phyloP scores from a whole-genome alignment of 108 stramenopile genomes.

The Skeletonema marinoi region DNA sequence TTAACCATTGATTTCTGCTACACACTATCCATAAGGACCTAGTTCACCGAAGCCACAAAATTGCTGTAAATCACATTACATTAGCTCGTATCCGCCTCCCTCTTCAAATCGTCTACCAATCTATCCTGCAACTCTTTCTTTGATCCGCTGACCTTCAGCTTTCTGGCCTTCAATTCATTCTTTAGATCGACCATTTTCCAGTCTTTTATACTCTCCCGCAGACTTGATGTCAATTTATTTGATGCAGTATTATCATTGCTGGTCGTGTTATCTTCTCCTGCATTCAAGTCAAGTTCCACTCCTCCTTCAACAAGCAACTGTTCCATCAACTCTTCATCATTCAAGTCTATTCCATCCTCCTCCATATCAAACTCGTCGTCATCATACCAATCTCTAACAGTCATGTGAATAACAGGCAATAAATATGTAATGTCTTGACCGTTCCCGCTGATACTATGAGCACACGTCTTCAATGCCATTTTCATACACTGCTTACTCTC shows the following conservation, averaged over 20 bases:
- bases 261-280: slow-evolving; percentile 2
- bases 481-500: slow-evolving; percentile 84
- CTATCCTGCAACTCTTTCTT: slow-evolving; percentile 66
- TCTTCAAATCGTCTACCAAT: slow-evolving; percentile 61
- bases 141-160: slow-evolving; percentile 54
- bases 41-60: neutral
- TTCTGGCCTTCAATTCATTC: slow-evolving; percentile 57
- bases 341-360: slow-evolving; percentile 13
- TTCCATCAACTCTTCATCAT: slow-evolving; percentile 14
- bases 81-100: slow-evolving; percentile 37
- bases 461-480: slow-evolving; percentile 61
- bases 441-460: slow-evolving; percentile 60
- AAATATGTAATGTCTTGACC: slow-evolving; percentile 65
- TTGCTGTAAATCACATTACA: neutral
- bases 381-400: slow-evolving; percentile 83
- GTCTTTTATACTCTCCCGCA: slow-evolving; percentile 56
- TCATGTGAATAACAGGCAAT: slow-evolving; percentile 82
- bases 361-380: slow-evolving; percentile 57
- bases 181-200: slow-evolving; percentile 57
- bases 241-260: neutral
- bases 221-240: slow-evolving; percentile 42
- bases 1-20: neutral
- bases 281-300: slow-evolving; percentile 14
- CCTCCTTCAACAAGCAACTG: neutral
- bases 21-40: neutral